Conservation (phyloP, 257 asterid species). For the Jacaranda mimosifolia region DNA sequence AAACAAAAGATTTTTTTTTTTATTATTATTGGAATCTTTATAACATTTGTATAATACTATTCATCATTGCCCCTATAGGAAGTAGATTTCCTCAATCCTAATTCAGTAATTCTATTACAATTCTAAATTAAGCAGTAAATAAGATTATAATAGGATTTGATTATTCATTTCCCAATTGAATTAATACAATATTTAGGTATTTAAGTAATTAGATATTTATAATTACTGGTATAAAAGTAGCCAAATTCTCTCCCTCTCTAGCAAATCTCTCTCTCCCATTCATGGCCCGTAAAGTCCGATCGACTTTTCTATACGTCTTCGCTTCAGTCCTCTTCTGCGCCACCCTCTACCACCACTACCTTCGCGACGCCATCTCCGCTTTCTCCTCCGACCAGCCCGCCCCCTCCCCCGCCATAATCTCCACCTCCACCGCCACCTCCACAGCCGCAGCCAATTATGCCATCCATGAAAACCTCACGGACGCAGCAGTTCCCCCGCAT, state of each 20-base stretch:
- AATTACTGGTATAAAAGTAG: background rate
- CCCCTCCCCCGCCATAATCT: constrained; percentile 29
- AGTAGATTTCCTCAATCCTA: background rate
- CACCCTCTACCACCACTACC: constrained; percentile 61
- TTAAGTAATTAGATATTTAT: too few relatives aligned
- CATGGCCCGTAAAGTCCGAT: constrained; percentile 71
- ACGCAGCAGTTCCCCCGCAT: constrained; percentile 18
- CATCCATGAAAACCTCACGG: constrained; percentile 41
- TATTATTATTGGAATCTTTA: too few relatives aligned
- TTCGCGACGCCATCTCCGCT: constrained; percentile 49
- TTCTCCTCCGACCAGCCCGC: constrained; percentile 34
- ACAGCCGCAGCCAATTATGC: constrained; percentile 29
- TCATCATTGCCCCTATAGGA: too few relatives aligned
- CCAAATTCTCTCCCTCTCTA: background rate
- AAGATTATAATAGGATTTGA: background rate
- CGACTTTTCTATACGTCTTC: constrained; percentile 55
- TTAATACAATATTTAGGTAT: too few relatives aligned
- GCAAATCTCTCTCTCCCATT: constrained; percentile 2
- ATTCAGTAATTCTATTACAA: background rate
- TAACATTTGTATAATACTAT: background rate
- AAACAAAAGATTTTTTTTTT: too few relatives aligned
- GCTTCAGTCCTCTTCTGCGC: constrained; percentile 56
- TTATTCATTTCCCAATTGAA: background rate
- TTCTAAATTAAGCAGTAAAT: background rate
- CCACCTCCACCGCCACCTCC: constrained; percentile 24